Base-by-base conservation (phyloP, 2,329 filamentous ascomycete species). In the Aspergillus viridinutans region DNA sequence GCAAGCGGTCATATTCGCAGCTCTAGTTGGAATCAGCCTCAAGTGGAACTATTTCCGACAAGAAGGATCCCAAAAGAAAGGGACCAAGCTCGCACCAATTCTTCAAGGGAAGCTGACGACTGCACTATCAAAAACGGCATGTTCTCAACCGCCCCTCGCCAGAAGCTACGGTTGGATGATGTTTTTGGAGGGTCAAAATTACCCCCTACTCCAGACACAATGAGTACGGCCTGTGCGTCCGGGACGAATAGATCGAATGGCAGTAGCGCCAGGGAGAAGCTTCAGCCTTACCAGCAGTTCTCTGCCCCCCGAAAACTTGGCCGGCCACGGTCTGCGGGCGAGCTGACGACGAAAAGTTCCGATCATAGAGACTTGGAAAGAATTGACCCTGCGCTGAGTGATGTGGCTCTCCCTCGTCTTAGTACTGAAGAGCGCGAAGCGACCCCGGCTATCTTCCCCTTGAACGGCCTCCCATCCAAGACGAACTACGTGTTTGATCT, bases 161-260 rank as follows among this genome's bases (percentile, higher is more conserved):
- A 66, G 20, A 70, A 66, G 9, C 64, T 67, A n/a, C 64, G 63
- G 20, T 50, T 69, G 35, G 71, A 74, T 26, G 63, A 63, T 14
- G 58, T 74, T 2, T 76, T 76, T 53, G 72, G 65, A 2, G 65
- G 68, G 4, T 61, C 67, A 10, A 69, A 65, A 17, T 64, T 77
- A 4, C 75, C 75, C 21, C 75, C 74, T 12, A 77, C 75, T 1
- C 75, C 75, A 3, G 75, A 77, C 53, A 77, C 75, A 1, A 76
- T 77, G 75, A 76, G 72, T 49, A 76, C 74, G 2, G 70, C 72
- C 49, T 66, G 70, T 52, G 68, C 67, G 23, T 63, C 63, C 7
- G 64, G 63, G 1, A 65, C 66, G 14, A 71, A 71, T 42, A 59
- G 69, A 25, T 75, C 74, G 1, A 71, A 73, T 47, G 65, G 68